Evolutionary conservation across 805 yeast species (phyloP).

Genomic region (Dipodascus albidus): DNA sequence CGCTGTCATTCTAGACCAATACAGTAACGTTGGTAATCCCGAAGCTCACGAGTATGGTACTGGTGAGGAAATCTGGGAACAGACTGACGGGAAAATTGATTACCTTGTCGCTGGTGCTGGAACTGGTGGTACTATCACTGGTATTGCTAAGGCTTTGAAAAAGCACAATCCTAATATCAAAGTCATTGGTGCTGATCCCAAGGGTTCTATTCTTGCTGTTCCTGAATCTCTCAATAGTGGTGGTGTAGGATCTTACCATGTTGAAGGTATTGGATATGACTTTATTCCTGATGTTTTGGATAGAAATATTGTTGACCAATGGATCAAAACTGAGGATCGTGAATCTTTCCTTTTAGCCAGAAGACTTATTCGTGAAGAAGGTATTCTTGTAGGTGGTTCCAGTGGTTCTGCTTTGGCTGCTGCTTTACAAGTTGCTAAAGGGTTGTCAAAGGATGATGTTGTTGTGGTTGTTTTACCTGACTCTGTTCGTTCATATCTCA

Average conservation of each 20-base stretch:
- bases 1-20: conserved; percentile 76
- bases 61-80: conserved; percentile 77
- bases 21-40: conserved; percentile 68
- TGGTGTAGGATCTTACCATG: conserved; percentile 48
- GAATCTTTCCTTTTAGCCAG: conserved; percentile 73
- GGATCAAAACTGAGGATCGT: conserved; percentile 81
- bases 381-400: conserved; percentile 82
- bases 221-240: conserved; percentile 62
- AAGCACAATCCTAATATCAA: conserved; percentile 50
- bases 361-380: conserved; percentile 73
- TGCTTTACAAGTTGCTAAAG: conserved; percentile 55
- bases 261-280: conserved; percentile 88
- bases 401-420: conserved; percentile 79
- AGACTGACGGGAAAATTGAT: conserved; percentile 56
- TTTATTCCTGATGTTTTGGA: conserved; percentile 73
- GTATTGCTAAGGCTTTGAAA: conserved; percentile 68
- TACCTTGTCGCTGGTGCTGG: conserved; percentile 88
- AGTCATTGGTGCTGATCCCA: conserved; percentile 76
- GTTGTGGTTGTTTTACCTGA: conserved; percentile 81
- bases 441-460: conserved; percentile 58
- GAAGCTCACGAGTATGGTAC: conserved; percentile 77
- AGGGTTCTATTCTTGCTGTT: conserved; percentile 72
- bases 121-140: conserved; percentile 86
- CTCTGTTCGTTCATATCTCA: conserved; percentile 73
- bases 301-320: conserved; percentile 52